Conservation (phyloP, 306 rosid genomes). For the Begonia masoniana region DNA sequence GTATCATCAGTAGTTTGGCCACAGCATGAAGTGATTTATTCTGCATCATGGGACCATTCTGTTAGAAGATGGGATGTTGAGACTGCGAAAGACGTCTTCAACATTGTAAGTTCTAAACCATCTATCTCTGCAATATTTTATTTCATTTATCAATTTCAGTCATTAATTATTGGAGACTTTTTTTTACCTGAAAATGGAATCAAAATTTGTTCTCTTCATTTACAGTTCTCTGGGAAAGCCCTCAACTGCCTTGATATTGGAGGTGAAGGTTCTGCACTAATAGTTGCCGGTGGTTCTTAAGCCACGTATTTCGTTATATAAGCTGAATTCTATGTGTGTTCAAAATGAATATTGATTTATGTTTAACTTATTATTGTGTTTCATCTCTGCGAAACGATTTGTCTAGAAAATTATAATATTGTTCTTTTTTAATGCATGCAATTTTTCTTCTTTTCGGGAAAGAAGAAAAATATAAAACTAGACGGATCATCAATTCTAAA, state of each 20-base stretch:
- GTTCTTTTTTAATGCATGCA: too few relatives aligned
- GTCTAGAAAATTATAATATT: too few relatives aligned
- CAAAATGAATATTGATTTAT: too few relatives aligned
- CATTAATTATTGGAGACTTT: neutral
- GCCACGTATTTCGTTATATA: conserved; percentile 48
- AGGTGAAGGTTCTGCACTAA: conserved; percentile 69
- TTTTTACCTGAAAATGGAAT: neutral
- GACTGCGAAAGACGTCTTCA: conserved; percentile 50
- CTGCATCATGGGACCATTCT: conserved; percentile 95
- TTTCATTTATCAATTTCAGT: conserved; percentile 1
- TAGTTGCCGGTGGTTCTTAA: conserved; percentile 79
- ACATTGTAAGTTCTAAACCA: too few relatives aligned
- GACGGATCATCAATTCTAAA: too few relatives aligned
- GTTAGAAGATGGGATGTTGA: conserved; percentile 76
- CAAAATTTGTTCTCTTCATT: conserved; percentile 6
- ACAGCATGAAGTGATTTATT: conserved; percentile 50
- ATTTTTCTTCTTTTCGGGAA: too few relatives aligned
- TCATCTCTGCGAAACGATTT: too few relatives aligned
- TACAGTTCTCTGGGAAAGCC: conserved; percentile 62
- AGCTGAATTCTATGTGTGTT: conserved; percentile 3
- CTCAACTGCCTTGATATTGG: conserved; percentile 84
- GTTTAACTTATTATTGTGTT: too few relatives aligned
- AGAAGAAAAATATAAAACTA: too few relatives aligned
- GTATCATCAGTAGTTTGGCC: conserved; percentile 86
- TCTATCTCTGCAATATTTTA: too few relatives aligned